Evolutionary conservation across 148 eudicot genomes (phyloP).

Genomic region (Rhododendron griersonianum): DNA sequence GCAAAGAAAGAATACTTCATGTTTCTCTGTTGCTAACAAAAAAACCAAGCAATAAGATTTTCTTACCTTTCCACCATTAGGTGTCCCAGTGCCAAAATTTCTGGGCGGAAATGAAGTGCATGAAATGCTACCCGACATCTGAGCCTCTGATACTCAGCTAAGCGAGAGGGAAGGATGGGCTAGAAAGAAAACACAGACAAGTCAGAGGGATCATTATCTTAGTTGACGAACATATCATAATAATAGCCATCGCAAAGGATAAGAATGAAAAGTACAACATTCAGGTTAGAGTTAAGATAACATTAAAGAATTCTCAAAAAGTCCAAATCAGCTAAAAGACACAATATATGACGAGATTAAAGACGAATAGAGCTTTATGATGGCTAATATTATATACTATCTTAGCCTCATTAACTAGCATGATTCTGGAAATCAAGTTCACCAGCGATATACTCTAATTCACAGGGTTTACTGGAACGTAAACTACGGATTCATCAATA

Average conservation of each 20-base stretch:
- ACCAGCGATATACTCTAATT: neutral
- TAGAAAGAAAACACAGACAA: slow-evolving; percentile 24
- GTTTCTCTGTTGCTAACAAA: neutral
- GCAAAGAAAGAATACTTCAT: neutral
- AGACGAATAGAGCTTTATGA: neutral
- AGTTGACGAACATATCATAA: neutral
- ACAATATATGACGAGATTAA: neutral
- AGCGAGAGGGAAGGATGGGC: slow-evolving; percentile 68
- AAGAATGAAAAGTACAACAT: slow-evolving; percentile 4
- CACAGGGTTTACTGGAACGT: neutral
- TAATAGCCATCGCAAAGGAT: slow-evolving; percentile 16
- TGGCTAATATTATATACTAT: neutral
- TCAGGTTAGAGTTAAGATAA: neutral
- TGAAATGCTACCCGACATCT: slow-evolving; percentile 97
- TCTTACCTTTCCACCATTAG: slow-evolving; percentile 71
- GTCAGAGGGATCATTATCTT: neutral
- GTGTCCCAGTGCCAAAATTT: slow-evolving; percentile 64
- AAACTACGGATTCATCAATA: neutral
- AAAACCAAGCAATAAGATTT: neutral
- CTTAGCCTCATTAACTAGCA: neutral
- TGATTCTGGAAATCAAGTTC: neutral
- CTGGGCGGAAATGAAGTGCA: slow-evolving; percentile 81
- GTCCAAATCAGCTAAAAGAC: neutral
- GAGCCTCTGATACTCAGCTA: slow-evolving; percentile 88
- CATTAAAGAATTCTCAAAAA: neutral